Evolutionary conservation across 1,284 basidiomycete genomes (phyloP).

Genomic region (Irpex rosettiformis): DNA sequence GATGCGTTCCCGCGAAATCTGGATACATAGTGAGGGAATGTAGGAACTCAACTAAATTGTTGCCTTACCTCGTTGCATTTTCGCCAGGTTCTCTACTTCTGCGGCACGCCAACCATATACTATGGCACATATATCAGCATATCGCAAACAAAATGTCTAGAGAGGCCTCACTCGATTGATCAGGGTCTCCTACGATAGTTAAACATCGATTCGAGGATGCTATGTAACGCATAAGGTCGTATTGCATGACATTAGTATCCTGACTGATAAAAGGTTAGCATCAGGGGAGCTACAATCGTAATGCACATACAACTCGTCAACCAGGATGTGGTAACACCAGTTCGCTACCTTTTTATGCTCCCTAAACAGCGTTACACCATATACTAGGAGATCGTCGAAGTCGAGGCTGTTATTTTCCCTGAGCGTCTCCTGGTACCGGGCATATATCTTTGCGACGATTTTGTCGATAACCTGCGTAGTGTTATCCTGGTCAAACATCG

Average conservation of each 20-base stretch:
- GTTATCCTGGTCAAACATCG: neutral
- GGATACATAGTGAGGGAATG: neutral
- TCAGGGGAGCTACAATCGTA: neutral
- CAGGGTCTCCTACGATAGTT: slow-evolving; percentile 90
- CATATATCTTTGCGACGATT: slow-evolving; percentile 57
- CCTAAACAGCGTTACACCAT: slow-evolving; percentile 72
- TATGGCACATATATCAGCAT: slow-evolving; percentile 20
- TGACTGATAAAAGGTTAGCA: slow-evolving; percentile 47
- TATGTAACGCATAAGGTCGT: slow-evolving; percentile 79
- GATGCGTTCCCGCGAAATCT: slow-evolving; percentile 67
- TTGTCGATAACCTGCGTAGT: slow-evolving; percentile 27
- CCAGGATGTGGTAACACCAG: slow-evolving; percentile 77
- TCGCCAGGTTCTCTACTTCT: slow-evolving; percentile 75
- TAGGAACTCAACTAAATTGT: no score
- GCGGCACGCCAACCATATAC: slow-evolving; percentile 91
- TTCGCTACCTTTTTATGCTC: slow-evolving; percentile 49
- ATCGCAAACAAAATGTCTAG: neutral
- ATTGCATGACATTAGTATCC: slow-evolving; percentile 88
- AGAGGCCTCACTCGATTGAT: slow-evolving; percentile 71
- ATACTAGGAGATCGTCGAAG: slow-evolving; percentile 86
- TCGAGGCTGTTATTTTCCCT: slow-evolving; percentile 73
- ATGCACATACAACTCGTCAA: slow-evolving; percentile 80
- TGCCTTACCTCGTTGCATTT: slow-evolving; percentile 62
- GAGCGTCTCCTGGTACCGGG: slow-evolving; percentile 67
- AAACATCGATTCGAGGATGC: slow-evolving; percentile 55